Evolutionary conservation across 225 moss, liverwort and hornwort species (phyloP).

Genomic region (Sphagnum tenellum): DNA sequence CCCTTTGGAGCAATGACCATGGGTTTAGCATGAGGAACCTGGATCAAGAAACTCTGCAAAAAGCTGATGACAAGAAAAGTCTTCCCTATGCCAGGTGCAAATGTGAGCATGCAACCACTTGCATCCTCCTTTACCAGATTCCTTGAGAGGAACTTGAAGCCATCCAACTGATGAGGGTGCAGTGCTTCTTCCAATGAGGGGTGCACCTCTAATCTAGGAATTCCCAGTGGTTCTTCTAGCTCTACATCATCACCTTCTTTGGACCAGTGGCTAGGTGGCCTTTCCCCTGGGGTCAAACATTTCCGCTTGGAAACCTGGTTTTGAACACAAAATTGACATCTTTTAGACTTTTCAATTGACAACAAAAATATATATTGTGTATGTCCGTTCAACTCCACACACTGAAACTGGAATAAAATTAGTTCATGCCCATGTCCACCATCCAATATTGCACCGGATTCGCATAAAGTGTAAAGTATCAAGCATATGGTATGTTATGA

Average conservation of each 20-base stretch:
- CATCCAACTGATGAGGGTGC: conserved; percentile 71
- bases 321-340: no score
- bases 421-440: no score
- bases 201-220: conserved; percentile 41
- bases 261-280: no score
- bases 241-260: conserved; percentile 21
- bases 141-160: conserved; percentile 56
- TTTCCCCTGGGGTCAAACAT: conserved; percentile 10
- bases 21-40: conserved; percentile 47
- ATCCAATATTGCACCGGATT: no score
- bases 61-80: conserved; percentile 75
- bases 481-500: no score
- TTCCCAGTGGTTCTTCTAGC: conserved; percentile 21
- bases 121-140: conserved; percentile 66
- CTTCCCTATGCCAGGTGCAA: conserved; percentile 95
- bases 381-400: no score
- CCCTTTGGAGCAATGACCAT: conserved; percentile 90
- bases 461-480: no score
- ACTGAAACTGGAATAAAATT: no score
- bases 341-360: no score
- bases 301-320: conserved; percentile 27
- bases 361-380: no score
- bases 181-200: conserved; percentile 29
- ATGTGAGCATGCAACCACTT: conserved; percentile 82
- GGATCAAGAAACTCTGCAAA: conserved; percentile 70